phyloP scores from a whole-genome alignment of 148 eudicot genomes.

The Rhododendron ferrugineum region DNA sequence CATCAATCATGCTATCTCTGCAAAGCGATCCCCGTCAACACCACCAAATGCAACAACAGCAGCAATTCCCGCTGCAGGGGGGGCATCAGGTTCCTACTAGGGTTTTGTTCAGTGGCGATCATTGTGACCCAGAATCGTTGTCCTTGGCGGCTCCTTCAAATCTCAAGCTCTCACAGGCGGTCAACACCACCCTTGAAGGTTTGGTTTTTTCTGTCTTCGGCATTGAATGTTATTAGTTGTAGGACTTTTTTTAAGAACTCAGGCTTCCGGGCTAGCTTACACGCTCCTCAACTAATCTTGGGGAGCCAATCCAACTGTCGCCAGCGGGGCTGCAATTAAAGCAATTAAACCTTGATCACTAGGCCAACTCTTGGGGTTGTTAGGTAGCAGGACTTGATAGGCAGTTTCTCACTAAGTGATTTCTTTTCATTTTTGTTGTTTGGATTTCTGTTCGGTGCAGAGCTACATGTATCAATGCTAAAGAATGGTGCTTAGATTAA shows the following conservation, averaged over 20 bases:
- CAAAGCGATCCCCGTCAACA: conserved; percentile 57
- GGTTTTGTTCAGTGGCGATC: conserved; percentile 44
- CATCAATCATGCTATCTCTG: conserved; percentile 48
- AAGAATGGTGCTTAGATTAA: background rate
- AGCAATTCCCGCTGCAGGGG: conserved; percentile 18
- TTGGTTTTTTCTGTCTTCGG: background rate
- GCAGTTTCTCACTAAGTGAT: background rate
- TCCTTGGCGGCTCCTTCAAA: conserved; percentile 30
- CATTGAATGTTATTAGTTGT: background rate
- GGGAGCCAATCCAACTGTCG: background rate
- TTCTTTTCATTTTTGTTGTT: background rate
- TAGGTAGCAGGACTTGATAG: background rate
- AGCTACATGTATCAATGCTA: background rate
- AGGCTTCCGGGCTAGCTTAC: background rate
- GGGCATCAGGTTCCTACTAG: conserved; percentile 45
- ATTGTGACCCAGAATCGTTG: conserved; percentile 25
- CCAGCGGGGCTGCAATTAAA: background rate
- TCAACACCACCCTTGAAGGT: conserved; percentile 46
- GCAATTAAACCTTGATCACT: background rate
- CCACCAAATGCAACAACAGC: conserved; percentile 26
- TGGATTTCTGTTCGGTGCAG: background rate
- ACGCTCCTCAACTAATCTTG: background rate
- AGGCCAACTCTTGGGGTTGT: background rate
- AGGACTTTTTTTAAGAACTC: background rate
- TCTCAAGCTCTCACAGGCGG: conserved; percentile 30